Evolutionary conservation across 352 stramenopile species (phyloP), one percentile per base, ranked within the genome.

Genomic region (Phytophthora sp.): DNA sequence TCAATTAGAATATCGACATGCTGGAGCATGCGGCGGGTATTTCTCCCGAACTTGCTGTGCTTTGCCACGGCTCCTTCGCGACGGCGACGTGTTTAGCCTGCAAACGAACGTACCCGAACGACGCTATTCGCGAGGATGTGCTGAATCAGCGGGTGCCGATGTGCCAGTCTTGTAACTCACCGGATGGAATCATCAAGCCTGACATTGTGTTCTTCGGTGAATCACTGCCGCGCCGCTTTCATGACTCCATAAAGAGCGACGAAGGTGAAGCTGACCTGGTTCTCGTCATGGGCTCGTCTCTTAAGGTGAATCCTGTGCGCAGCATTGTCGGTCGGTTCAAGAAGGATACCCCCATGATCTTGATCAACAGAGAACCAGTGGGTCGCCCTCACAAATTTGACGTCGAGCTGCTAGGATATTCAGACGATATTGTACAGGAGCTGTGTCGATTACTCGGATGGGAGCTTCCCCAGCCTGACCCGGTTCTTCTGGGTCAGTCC

Each of bases 161-260:
- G 86, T 93, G 86, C 56, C 73, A 76, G 35, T 63, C 64, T n/a
- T 95, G 86, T 45, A 79, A 80, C 6, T 71, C 70, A 1, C 65
- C 80, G 9, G 88, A 94, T 44, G 97, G 97, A 29, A 91, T 99
- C 16, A 71, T 99, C 31, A 99, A 99, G 79, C 97, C 98, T 0
- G 93, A 98, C 58, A 98, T 99, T 70, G 96, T 98, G 1, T 99
- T 99, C 68, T 99, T 99, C 73, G 97, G 97, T 26, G 96, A 99
- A 80, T 94, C 88, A 0, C 70, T 99, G 31, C 82, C 89, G 15
- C 72, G 89, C 46, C 87, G 79, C 57, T 98, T 99, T 64, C 84
- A 91, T 57, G 83, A 94, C 60, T 84, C 85, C 30, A 91, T 93
- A 36, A 90, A 89, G 71, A 79, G 72, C 36, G 84, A 91, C 58